phyloP scores from a whole-genome alignment of 257 asterid genomes.

The Solanum corneliomulleri region DNA sequence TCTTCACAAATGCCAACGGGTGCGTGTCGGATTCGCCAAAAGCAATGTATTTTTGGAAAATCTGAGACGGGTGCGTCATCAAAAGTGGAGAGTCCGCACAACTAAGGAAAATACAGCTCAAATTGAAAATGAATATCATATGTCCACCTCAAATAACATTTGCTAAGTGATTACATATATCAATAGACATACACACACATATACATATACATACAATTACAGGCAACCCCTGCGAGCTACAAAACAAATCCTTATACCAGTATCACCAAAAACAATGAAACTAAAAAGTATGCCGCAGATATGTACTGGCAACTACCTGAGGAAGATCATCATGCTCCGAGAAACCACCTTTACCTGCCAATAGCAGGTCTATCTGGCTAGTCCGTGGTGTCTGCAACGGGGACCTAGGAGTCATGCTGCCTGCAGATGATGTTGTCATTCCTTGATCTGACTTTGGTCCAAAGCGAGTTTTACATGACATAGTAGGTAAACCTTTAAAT shows the following conservation, averaged over 20 bases:
- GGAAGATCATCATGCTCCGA: conserved; percentile 92
- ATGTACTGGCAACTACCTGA: conserved; percentile 50
- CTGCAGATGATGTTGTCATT: conserved; percentile 97
- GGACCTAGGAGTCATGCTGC: conserved; percentile 96
- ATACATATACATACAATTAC: background rate
- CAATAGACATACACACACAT: background rate
- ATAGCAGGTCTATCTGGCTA: conserved; percentile 76
- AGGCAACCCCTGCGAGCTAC: background rate
- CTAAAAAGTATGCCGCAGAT: background rate
- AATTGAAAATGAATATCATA: background rate
- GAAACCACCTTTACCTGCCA: conserved; percentile 82
- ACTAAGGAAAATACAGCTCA: background rate
- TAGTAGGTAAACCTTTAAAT: conserved; percentile 63
- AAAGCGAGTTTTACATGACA: conserved; percentile 87
- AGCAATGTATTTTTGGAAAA: too few relatives aligned
- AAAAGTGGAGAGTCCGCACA: too few relatives aligned
- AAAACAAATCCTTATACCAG: background rate
- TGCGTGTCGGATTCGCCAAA: too few relatives aligned
- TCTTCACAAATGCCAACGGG: too few relatives aligned
- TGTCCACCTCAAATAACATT: background rate
- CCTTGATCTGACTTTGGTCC: conserved; percentile 98
- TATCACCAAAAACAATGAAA: background rate
- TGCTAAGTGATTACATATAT: background rate
- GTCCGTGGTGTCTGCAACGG: conserved; percentile 81
- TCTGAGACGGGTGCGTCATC: too few relatives aligned